phyloP scores from a whole-genome alignment of 163 green algal species.

The Chlorella variabilis region DNA sequence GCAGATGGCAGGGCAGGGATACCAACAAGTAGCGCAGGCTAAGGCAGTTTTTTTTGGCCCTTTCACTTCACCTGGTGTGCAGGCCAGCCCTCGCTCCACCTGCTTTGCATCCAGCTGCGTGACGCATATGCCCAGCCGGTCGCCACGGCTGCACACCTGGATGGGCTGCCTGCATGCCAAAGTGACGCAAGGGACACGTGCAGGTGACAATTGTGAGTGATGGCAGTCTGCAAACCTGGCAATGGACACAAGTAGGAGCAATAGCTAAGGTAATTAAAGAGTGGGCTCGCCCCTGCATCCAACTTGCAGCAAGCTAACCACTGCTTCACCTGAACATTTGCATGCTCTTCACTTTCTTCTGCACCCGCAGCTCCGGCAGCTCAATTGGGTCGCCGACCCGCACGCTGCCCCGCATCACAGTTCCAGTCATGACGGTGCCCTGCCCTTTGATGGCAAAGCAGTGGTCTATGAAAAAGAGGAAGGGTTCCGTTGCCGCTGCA shows the following conservation, averaged over 20 bases:
- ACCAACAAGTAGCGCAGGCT: neutral
- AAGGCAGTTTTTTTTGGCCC: too few species aligned
- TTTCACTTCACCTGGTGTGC: constrained; percentile 46
- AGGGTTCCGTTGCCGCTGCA: constrained; percentile 43
- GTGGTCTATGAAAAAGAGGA: constrained; percentile 95
- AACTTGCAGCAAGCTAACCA: too few species aligned
- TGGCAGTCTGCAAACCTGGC: neutral
- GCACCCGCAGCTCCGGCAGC: constrained; percentile 79
- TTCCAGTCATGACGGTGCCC: constrained; percentile 92
- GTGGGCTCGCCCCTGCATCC: too few species aligned
- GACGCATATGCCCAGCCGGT: constrained; percentile 88
- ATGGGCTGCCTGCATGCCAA: constrained; percentile 54
- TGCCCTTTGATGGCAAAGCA: constrained; percentile 94
- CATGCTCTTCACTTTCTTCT: constrained; percentile 88
- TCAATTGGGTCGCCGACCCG: constrained; percentile 81
- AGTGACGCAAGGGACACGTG: too few species aligned
- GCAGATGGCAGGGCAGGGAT: too few species aligned
- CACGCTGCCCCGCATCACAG: constrained; percentile 73
- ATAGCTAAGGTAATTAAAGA: too few species aligned
- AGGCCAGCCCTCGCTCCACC: constrained; percentile 84
- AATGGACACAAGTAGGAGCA: too few species aligned
- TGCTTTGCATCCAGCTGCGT: constrained; percentile 83
- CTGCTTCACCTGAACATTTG: constrained; percentile 41
- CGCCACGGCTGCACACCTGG: constrained; percentile 57
- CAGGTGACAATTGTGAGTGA: too few species aligned